Base-by-base conservation (phyloP, 768 basidiomycete species). In the Chalciporus sphaerocephalus region DNA sequence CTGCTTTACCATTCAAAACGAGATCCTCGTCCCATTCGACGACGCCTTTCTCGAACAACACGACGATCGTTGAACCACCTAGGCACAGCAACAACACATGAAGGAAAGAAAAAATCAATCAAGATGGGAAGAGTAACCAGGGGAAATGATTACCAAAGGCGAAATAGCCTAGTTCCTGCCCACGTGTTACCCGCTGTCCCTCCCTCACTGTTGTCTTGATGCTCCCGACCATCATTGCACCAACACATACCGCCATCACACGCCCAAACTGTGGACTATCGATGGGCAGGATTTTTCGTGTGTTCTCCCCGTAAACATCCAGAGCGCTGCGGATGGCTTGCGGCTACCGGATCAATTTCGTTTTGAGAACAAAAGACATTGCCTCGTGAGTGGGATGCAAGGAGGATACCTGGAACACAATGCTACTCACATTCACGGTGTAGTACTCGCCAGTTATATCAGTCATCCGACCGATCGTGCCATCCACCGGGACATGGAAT, bases 251-350 rank as follows among this genome's bases (percentile, higher is more conserved):
- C 2, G 83, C 85, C 83, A 95, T 91, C 17, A 97, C 92, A 0
- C 83, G 76, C 2, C 95, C 95, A 60, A 96, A 98, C 37, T 85
- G 80, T 0, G 85, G 82, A 48, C 83, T 91, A 51, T 95, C 83
- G 44, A 98, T 94, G 2, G 90, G 89, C 6, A 95, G 87, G 25
- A 99, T 83, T 72, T 92, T 92, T 20, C 96, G 75, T 5, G 76
- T 87, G 55, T 99, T 99, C 68, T 97, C 94, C 16, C 92, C 92
- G 56, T 93, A 97, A 10, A 97, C 91, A 52, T 96, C 92, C 10
- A 96, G 68, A 6, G 83, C 77, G 1, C 91, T 90, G 3, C 95
- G 79, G 51, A 99, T 87, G 0, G 95, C 95, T 76, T 97, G 89
- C 1, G 94, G 92, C 85, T 92, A 40, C 41, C 23, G 13, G 30